phyloP scores from a whole-genome alignment of 177 flowering plant species.

The Vitis hybrid region DNA sequence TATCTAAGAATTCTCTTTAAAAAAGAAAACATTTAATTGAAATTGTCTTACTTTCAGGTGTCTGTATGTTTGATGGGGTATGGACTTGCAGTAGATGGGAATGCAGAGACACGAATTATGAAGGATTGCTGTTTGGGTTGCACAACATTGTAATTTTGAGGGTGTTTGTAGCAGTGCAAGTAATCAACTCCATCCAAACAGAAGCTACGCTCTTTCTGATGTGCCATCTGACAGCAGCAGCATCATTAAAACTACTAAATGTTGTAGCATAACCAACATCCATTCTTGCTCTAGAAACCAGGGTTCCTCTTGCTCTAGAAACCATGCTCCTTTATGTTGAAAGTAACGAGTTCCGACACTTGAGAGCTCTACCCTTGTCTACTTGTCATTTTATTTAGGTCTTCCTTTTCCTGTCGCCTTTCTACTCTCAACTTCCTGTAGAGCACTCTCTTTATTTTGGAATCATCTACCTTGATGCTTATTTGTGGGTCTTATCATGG shows the following conservation, averaged over 20 bases:
- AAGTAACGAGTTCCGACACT: background rate
- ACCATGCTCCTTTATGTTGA: background rate
- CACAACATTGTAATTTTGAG: slow-evolving; percentile 59
- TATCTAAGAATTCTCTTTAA: too few relatives aligned
- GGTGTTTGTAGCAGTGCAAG: slow-evolving; percentile 41
- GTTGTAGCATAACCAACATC: slow-evolving; percentile 29
- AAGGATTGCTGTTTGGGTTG: slow-evolving; percentile 63
- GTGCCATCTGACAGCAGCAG: slow-evolving; percentile 59
- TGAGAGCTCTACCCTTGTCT: background rate
- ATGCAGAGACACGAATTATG: slow-evolving; percentile 68
- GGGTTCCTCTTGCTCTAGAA: slow-evolving; percentile 20
- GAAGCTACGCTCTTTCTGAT: slow-evolving; percentile 57
- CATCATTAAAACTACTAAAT: slow-evolving; percentile 37
- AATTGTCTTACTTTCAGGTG: slow-evolving; percentile 38
- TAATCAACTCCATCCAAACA: slow-evolving; percentile 39
- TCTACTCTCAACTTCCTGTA: background rate
- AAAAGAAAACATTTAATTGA: background rate
- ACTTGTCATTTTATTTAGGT: background rate
- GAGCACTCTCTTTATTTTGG: background rate
- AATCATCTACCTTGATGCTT: background rate
- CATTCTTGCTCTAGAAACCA: slow-evolving; percentile 26
- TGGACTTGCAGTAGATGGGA: slow-evolving; percentile 57
- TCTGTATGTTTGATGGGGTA: slow-evolving; percentile 62
- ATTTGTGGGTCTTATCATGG: background rate
- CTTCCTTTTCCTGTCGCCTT: background rate